phyloP scores from a whole-genome alignment of 1,284 basidiomycete species.

The Austroboletus niveus region DNA sequence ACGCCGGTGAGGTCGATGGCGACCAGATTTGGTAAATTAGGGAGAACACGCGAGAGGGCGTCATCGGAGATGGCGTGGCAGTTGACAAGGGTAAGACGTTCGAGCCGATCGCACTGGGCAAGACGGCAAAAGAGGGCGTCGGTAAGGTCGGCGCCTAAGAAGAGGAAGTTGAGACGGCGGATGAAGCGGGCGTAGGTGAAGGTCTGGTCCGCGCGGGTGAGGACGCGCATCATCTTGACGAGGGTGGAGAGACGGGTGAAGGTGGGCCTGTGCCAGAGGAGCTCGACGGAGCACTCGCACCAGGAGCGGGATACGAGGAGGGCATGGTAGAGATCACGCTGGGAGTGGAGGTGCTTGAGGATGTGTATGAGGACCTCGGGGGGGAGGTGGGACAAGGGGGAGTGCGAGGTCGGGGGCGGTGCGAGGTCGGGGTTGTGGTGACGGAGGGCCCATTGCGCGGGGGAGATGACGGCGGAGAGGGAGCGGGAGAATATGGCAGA shows the following conservation, averaged over 20 bases:
- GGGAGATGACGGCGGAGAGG: slow-evolving; percentile 46
- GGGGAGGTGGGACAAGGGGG: slow-evolving; percentile 65
- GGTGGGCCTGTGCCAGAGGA: slow-evolving; percentile 92
- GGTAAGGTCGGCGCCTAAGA: slow-evolving; percentile 68
- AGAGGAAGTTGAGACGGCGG: slow-evolving; percentile 87
- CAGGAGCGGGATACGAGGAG: slow-evolving; percentile 88
- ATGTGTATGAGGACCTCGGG: slow-evolving; percentile 94
- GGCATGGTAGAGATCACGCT: slow-evolving; percentile 72
- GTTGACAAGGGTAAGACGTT: slow-evolving; percentile 89
- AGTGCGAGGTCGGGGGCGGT: slow-evolving; percentile 29
- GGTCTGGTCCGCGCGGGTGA: slow-evolving; percentile 62
- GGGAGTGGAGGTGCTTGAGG: slow-evolving; percentile 77
- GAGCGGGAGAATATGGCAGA: slow-evolving; percentile 49
- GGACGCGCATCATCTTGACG: slow-evolving; percentile 72
- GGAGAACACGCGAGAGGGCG: slow-evolving; percentile 68
- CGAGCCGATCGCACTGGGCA: slow-evolving; percentile 77
- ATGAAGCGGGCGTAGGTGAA: slow-evolving; percentile 91
- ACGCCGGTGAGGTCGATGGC: slow-evolving; percentile 89
- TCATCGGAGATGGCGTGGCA: slow-evolving; percentile 74
- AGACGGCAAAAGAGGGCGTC: slow-evolving; percentile 81
- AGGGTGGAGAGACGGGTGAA: slow-evolving; percentile 73
- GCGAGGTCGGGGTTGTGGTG: slow-evolving; percentile 29
- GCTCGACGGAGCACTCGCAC: slow-evolving; percentile 94
- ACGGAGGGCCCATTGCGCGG: slow-evolving; percentile 64
- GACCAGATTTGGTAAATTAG: slow-evolving; percentile 73